These are phyloP conservation scores for Lentinus tigrinus DNA, from an alignment of 768 basidiomycete species.

Conservation along the genomic window DNA sequence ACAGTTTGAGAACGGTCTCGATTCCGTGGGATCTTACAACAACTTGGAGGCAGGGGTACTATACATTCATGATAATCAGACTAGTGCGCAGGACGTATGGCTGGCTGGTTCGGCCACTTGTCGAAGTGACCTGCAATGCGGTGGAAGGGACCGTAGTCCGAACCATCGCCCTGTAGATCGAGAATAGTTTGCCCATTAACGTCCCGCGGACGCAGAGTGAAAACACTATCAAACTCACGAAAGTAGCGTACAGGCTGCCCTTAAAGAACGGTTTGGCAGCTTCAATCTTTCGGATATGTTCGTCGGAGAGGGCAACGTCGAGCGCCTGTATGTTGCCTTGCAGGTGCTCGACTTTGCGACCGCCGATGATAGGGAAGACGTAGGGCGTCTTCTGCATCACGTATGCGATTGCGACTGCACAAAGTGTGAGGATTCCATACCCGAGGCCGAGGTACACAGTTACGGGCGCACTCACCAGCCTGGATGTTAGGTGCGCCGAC, in stretches of 20 bases:
- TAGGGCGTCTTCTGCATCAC: slow-evolving; percentile 28
- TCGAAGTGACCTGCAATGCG: slow-evolving; percentile 23
- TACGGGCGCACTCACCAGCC: neutral
- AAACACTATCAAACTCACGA: neutral
- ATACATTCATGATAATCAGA: no score
- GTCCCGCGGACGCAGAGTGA: no score
- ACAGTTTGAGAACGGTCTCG: no score
- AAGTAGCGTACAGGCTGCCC: slow-evolving; percentile 19
- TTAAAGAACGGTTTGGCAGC: slow-evolving; percentile 20
- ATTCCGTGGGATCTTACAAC: no score
- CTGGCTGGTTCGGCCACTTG: slow-evolving; percentile 20
- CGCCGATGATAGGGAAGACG: slow-evolving; percentile 21
- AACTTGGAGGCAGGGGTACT: no score
- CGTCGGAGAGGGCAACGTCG: slow-evolving; percentile 15
- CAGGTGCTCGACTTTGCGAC: slow-evolving; percentile 20
- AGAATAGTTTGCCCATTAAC: neutral
- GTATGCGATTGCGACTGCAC: slow-evolving; percentile 29
- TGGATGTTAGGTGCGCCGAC: slow-evolving; percentile 30
- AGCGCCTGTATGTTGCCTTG: slow-evolving; percentile 22
- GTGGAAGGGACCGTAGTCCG: slow-evolving; percentile 11
- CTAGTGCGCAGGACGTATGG: slow-evolving; percentile 15
- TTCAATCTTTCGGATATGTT: slow-evolving; percentile 25
- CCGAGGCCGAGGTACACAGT: neutral
- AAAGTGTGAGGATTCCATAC: slow-evolving; percentile 7
- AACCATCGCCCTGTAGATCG: slow-evolving; percentile 20